Evolutionary conservation across 73 alveolate genomes (phyloP).

Genomic region (Diophrys appendiculata): DNA sequence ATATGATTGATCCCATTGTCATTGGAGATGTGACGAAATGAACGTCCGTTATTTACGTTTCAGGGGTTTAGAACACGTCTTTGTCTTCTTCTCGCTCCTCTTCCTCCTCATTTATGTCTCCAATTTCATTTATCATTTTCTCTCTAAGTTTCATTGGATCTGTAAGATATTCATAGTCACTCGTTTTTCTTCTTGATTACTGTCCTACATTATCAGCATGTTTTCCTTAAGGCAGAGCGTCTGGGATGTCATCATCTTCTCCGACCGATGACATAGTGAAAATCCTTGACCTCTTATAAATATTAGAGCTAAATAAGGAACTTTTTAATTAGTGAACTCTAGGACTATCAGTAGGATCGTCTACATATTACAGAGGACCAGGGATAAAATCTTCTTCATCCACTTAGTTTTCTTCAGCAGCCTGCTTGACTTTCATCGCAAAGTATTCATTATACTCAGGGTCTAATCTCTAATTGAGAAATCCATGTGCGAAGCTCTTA

Average conservation of each 20-base stretch:
- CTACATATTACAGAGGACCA: conserved; percentile 34
- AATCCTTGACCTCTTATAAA: conserved; percentile 19
- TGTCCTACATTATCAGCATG: background rate
- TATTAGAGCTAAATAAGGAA: background rate
- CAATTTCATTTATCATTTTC: conserved; percentile 28
- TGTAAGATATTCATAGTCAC: conserved; percentile 28
- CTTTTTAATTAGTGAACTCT: conserved; percentile 29
- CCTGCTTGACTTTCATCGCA: background rate
- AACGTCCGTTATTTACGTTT: background rate
- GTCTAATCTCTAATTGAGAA: conserved; percentile 37
- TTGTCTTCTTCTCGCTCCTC: background rate
- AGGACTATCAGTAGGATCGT: background rate
- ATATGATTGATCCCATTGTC: too few relatives aligned
- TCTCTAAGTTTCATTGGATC: conserved; percentile 34
- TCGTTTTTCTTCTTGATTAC: conserved; percentile 34
- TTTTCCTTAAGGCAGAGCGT: conserved; percentile 13
- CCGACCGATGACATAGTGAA: conserved; percentile 37
- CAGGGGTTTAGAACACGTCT: background rate
- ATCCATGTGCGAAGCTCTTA: conserved; percentile 33
- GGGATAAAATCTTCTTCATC: conserved; percentile 18
- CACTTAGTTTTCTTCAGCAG: background rate
- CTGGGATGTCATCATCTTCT: conserved; percentile 32
- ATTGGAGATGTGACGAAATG: too few relatives aligned
- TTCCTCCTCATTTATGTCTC: conserved; percentile 18
- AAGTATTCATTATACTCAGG: conserved; percentile 11